Base-by-base conservation (phyloP, 2,329 filamentous ascomycete genomes). In the Xylariomycetidae sp. region DNA sequence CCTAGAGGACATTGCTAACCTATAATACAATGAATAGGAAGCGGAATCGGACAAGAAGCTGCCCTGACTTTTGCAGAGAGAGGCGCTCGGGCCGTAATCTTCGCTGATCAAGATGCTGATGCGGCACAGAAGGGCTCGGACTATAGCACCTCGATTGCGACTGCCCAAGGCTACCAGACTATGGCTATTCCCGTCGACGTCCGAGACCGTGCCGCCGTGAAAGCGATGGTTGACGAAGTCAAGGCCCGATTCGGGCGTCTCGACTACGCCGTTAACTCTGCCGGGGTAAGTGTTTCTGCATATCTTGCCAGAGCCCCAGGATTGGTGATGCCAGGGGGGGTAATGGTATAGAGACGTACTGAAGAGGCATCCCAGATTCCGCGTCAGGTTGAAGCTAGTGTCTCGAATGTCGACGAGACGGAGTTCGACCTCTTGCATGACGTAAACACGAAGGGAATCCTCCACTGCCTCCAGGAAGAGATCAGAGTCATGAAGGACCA, bases 401-500 rank as follows among this genome's bases (percentile, higher is more conserved):
- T 25, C 3, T 6, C 25, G 12, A 40, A 14, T 14, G 33, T 46
- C 2, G 25, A 42, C 10, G 42, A 48, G 10, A 16, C 31, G 2
- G 40, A 48, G 27, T 48, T 44, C n/a, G 40, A 46, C 11, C 5
- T 37, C 1, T 20, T 48, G 23, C 42, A 48, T 16, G 43, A 40
- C 14, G 19, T 46, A 9, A 44, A 48, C 27, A 37, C 41, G 2
- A 48, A 44, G 9, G 43, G 39, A 10, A 43, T 44, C 11, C 16
- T 48, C 2, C 43, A 45, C 11, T 46, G 43, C 25, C 31, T 48
- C 6, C 41, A 46, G 34, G 41, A 45, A 33, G 41, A 45, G 26
- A 46, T 45, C 27, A 27, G 8, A 5, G 31, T 15, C 1, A 48
- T 48, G 41, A 46, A 41, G 30, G 20, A 39, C 13, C 40, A 48